These are phyloP conservation scores for Triticum monococcum DNA, from an alignment of 176 grass and related monocot genomes.

Conservation along the genomic window DNA sequence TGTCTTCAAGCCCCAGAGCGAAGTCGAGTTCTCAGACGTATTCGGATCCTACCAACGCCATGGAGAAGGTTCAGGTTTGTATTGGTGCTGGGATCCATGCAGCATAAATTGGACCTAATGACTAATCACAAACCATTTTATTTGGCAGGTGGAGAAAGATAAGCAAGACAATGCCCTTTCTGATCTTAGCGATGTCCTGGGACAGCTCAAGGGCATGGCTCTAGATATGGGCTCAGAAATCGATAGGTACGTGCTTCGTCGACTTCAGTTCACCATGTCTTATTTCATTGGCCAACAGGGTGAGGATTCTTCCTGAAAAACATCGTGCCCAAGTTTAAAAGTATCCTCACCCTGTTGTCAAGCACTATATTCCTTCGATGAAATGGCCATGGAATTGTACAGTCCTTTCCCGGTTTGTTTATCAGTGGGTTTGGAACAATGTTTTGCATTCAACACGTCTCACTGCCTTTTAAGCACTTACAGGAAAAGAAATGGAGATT, in stretches of 20 bases:
- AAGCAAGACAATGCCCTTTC: conserved; percentile 50
- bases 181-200: conserved; percentile 44
- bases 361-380: neutral
- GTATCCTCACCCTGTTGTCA: neutral
- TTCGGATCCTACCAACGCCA: conserved; percentile 30
- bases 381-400: neutral
- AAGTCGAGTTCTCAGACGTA: conserved; percentile 13
- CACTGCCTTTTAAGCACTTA: neutral
- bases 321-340: neutral
- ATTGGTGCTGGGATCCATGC: neutral
- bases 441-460: neutral
- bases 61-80: conserved; percentile 51
- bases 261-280: neutral
- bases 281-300: neutral
- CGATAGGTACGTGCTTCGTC: conserved; percentile 25
- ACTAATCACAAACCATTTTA: neutral
- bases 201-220: conserved; percentile 50
- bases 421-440: neutral
- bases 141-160: conserved; percentile 38
- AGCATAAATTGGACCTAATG: neutral
- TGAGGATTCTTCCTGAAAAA: neutral
- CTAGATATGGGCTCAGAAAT: conserved; percentile 51
- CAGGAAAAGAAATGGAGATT: neutral
- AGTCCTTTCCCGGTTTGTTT: neutral
- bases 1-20: conserved; percentile 20